Conservation (phyloP, 106 monocot genomes). For the Hemerocallis citrina region DNA sequence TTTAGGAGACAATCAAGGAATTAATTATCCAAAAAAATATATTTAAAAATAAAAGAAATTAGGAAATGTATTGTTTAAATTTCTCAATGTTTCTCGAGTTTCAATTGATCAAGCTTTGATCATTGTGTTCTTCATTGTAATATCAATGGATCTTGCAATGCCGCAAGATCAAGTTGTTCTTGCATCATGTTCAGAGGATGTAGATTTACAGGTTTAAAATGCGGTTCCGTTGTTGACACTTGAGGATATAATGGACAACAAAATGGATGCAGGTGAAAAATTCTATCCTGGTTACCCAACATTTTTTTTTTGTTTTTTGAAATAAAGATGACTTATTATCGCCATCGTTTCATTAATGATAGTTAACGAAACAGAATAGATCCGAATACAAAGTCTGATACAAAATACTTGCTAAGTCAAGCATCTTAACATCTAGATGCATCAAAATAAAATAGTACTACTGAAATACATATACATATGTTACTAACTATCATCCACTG, state of each 20-base stretch:
- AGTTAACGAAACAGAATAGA: too few relatives aligned
- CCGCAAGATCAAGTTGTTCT: background rate
- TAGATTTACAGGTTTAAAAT: background rate
- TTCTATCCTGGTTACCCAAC: background rate
- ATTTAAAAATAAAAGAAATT: background rate
- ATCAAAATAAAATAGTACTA: too few relatives aligned
- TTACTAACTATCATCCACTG: too few relatives aligned
- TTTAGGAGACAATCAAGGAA: slow-evolving; percentile 6
- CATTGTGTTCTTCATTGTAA: background rate
- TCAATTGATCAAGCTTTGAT: background rate
- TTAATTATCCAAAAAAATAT: background rate
- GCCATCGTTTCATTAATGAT: background rate
- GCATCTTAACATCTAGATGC: too few relatives aligned
- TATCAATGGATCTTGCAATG: slow-evolving; percentile 6
- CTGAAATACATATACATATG: too few relatives aligned
- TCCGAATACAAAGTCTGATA: too few relatives aligned
- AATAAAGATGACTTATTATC: background rate
- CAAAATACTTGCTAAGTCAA: too few relatives aligned
- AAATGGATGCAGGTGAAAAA: slow-evolving; percentile 22
- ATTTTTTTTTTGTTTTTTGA: background rate
- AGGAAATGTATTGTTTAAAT: background rate
- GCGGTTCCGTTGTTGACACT: background rate
- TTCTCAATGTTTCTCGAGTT: background rate
- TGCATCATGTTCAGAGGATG: background rate
- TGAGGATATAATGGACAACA: background rate